Evolutionary conservation across 345 rosid genomes (phyloP).

Genomic region (Citrus sinensis): DVS_A1.0 CM039163.1:5473001-5473500

Average conservation of each 20-base stretch:
- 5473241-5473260: constrained; percentile 84
- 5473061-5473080: constrained; percentile 83
- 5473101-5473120: background rate
- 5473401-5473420: background rate
- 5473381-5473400: background rate
- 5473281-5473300: constrained; percentile 73
- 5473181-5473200: constrained; percentile 66
- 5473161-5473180: background rate
- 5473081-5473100: constrained; percentile 83
- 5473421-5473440: background rate
- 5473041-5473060: constrained; percentile 88
- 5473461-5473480: background rate
- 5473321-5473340: constrained; percentile 92
- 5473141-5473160: background rate
- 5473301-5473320: constrained; percentile 76
- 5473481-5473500: background rate
- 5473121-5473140: background rate
- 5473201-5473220: constrained; percentile 84
- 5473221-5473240: constrained; percentile 80
- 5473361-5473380: constrained; percentile 3
- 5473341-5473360: constrained; percentile 87
- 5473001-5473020: constrained; percentile 33
- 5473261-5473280: constrained; percentile 51
- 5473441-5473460: constrained; percentile 2
- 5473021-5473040: constrained; percentile 90